Conservation (phyloP, 1,284 basidiomycete species). For the Naganishia sp. region DNA sequence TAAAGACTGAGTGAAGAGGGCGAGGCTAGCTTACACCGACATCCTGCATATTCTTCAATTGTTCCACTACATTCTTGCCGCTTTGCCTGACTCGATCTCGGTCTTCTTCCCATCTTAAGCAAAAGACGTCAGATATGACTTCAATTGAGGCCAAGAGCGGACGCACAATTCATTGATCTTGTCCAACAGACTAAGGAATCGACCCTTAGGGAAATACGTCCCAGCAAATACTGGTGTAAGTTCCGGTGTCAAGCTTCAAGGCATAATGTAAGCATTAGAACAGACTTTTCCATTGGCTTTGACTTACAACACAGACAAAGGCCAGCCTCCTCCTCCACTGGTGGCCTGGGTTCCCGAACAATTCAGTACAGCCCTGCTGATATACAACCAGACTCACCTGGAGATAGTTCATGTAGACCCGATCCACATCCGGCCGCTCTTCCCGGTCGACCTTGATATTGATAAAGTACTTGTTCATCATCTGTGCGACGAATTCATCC, state of each 20-base stretch:
- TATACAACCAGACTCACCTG: constrained; percentile 40
- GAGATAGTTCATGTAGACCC: constrained; percentile 58
- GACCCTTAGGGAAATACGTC: constrained; percentile 54
- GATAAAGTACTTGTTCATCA: constrained; percentile 57
- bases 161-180: constrained; percentile 41
- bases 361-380: background rate
- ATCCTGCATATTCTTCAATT: constrained; percentile 38
- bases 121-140: background rate
- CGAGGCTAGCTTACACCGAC: constrained; percentile 10
- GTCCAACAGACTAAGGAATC: constrained; percentile 41
- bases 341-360: constrained; percentile 43
- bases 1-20: background rate
- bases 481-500: constrained; percentile 52
- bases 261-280: background rate
- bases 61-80: constrained; percentile 41
- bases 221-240: constrained; percentile 58
- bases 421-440: constrained; percentile 58
- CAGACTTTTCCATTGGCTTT: background rate
- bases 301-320: constrained; percentile 52
- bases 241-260: constrained; percentile 52
- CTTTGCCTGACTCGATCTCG: constrained; percentile 38
- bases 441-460: constrained; percentile 59
- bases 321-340: constrained; percentile 57
- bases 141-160: background rate
- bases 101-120: constrained; percentile 42